phyloP scores from a whole-genome alignment of 176 grass and related monocot genomes.

The Avena sativa region DNA sequence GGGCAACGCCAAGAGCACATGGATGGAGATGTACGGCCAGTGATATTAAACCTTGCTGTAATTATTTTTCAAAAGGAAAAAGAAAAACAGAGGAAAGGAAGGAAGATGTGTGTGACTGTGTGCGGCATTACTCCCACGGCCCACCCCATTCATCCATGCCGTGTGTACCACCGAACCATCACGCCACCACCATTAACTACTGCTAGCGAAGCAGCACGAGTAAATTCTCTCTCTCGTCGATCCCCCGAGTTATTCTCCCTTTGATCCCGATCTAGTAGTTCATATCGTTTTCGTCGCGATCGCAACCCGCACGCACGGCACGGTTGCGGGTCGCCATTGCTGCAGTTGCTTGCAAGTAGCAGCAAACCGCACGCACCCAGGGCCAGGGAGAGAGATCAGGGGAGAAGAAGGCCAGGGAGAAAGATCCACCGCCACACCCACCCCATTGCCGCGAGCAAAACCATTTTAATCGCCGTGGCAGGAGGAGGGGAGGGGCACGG shows the following conservation, averaged over 20 bases:
- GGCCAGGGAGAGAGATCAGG: too few species aligned
- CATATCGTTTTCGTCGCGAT: not conserved
- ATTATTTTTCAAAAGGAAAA: not conserved
- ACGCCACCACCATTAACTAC: conserved; percentile 37
- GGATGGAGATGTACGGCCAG: not conserved
- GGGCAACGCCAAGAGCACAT: conserved; percentile 29
- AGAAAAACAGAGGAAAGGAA: not conserved
- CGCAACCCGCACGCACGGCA: not conserved
- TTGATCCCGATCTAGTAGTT: not conserved
- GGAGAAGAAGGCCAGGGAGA: not conserved
- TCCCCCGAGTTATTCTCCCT: not conserved
- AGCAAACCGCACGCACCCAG: not conserved
- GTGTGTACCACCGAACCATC: conserved; percentile 64
- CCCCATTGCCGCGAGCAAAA: not conserved
- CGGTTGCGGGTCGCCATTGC: not conserved
- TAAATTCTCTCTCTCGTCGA: conserved; percentile 7
- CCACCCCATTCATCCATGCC: conserved; percentile 41
- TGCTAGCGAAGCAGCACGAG: not conserved
- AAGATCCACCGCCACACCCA: not conserved
- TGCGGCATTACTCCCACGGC: not conserved
- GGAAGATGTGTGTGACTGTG: conserved; percentile 15
- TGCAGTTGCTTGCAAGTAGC: conserved; percentile 48
- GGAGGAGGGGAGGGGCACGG: not conserved
- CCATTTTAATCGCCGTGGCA: conserved; percentile 27
- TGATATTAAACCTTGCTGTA: not conserved